Percentiles rank a stretch among this genome's conserved stretches.
Conservation (phyloP, 2,329 filamentous ascomycete species). For the Fusarium staphyleae region DNA sequence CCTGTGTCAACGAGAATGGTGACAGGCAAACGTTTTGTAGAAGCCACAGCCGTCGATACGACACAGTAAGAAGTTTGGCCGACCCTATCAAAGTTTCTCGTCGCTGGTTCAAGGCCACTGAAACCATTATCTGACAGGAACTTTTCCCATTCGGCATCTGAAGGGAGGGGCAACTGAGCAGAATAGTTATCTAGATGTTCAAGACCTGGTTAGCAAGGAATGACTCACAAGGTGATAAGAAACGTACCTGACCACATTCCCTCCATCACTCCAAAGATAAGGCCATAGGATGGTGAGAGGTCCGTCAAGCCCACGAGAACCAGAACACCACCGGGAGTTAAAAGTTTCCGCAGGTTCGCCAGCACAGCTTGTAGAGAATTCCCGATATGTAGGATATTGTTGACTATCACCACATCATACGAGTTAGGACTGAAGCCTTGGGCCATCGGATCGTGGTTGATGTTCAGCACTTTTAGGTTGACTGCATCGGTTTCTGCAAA, state of each 20-base stretch:
- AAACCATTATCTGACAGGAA: constrained; percentile 1
- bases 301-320: constrained; percentile 11
- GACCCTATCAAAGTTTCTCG: constrained; percentile 14
- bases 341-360: background rate
- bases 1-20: background rate
- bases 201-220: background rate
- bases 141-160: constrained; percentile 1
- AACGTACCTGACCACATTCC: constrained; percentile 21
- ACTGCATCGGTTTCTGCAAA: background rate
- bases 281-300: constrained; percentile 15
- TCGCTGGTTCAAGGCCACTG: constrained; percentile 19
- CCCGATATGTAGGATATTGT: constrained; percentile 3
- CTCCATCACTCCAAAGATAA: constrained; percentile 19
- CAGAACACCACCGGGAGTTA: constrained; percentile 2
- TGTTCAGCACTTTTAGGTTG: constrained; percentile 2
- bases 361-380: background rate
- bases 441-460: constrained; percentile 3
- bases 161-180: constrained; percentile 3
- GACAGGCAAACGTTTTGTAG: background rate
- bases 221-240: background rate
- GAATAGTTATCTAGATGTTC: background rate
- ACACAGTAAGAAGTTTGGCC: constrained; percentile 16
- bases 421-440: constrained; percentile 1
- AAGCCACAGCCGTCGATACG: background rate
- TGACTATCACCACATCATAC: constrained; percentile 9